Evolutionary conservation across 768 basidiomycete genomes (phyloP).

Genomic region (Clavaria fumosa): DNA sequence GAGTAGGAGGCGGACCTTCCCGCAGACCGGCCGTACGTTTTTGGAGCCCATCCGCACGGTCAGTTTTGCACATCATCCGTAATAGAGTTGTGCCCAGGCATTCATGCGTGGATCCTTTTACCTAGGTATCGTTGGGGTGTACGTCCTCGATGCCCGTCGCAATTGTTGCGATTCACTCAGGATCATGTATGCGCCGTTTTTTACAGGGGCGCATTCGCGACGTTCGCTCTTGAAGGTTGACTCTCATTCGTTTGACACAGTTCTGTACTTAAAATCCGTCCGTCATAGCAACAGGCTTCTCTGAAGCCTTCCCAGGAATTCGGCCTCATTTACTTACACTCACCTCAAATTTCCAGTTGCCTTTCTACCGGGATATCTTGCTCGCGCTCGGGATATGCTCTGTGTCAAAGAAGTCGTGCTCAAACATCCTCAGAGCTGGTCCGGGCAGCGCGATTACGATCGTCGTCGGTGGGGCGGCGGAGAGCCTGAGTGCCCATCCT

Average conservation of each 20-base stretch:
- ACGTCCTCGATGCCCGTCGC: conserved; percentile 20
- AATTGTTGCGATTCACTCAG: neutral
- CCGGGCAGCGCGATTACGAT: conserved; percentile 71
- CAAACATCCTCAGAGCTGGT: conserved; percentile 63
- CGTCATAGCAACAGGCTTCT: conserved; percentile 72
- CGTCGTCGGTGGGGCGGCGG: conserved; percentile 92
- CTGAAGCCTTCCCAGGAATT: conserved; percentile 78
- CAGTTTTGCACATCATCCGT: conserved; percentile 11
- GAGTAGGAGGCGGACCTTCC: conserved; percentile 78
- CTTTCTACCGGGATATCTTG: conserved; percentile 86
- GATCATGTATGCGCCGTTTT: conserved; percentile 1
- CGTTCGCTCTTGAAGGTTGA: conserved; percentile 87
- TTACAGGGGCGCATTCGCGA: conserved; percentile 78
- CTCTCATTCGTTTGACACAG: conserved; percentile 4
- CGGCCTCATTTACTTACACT: conserved; percentile 86
- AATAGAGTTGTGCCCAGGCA: neutral
- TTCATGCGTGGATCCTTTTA: neutral
- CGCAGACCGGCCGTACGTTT: conserved; percentile 84
- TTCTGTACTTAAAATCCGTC: conserved; percentile 3
- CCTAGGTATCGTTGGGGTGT: conserved; percentile 95
- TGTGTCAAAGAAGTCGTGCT: conserved; percentile 82
- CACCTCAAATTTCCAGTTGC: conserved; percentile 78
- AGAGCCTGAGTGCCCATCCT: conserved; percentile 84
- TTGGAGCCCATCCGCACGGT: conserved; percentile 99
- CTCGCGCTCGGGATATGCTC: conserved; percentile 82